Evolutionary conservation across 2,329 filamentous ascomycete species (phyloP).

Genomic region (Endothia cerciana): DNA sequence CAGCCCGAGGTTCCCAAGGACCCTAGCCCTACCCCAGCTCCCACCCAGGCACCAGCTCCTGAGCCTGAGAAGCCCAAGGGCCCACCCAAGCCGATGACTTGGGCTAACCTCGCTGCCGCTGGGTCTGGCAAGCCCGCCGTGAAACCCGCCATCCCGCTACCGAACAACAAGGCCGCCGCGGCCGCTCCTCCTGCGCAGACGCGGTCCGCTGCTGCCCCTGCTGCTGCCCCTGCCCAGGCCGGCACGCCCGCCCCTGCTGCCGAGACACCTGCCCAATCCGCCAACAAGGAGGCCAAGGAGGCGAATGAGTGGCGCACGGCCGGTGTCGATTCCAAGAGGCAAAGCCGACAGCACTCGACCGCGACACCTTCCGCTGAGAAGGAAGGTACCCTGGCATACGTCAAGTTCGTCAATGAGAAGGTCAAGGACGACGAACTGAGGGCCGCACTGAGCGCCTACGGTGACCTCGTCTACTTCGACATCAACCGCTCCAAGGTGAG

Average conservation of each 20-base stretch:
- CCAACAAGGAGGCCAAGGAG: constrained; percentile 53
- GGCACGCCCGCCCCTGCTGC: constrained; percentile 41
- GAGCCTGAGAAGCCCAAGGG: constrained; percentile 52
- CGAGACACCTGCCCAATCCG: constrained; percentile 42
- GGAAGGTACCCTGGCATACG: constrained; percentile 81
- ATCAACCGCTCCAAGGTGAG: constrained; percentile 82
- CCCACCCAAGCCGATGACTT: constrained; percentile 67
- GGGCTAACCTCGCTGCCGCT: constrained; percentile 72
- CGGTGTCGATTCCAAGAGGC: constrained; percentile 80
- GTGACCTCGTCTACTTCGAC: constrained; percentile 74
- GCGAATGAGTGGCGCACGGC: constrained; percentile 86
- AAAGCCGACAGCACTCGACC: constrained; percentile 73
- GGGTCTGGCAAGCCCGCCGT: constrained; percentile 41
- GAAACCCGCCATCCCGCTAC: constrained; percentile 46
- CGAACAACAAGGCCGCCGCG: constrained; percentile 61
- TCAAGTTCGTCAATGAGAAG: constrained; percentile 94
- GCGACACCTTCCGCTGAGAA: constrained; percentile 66
- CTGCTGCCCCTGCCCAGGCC: constrained; percentile 38
- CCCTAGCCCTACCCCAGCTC: constrained; percentile 57
- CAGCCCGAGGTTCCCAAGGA: constrained; percentile 70
- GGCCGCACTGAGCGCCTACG: constrained; percentile 70
- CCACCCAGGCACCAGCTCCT: constrained; percentile 50
- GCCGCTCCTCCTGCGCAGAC: constrained; percentile 55
- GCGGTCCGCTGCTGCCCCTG: constrained; percentile 55
- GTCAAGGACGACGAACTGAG: constrained; percentile 74